A percentile compares a stretch with the other conserved stretches of the same genome.
Conservation (phyloP, 1,139 yeast species). For the Diutina catenulata region DNA sequence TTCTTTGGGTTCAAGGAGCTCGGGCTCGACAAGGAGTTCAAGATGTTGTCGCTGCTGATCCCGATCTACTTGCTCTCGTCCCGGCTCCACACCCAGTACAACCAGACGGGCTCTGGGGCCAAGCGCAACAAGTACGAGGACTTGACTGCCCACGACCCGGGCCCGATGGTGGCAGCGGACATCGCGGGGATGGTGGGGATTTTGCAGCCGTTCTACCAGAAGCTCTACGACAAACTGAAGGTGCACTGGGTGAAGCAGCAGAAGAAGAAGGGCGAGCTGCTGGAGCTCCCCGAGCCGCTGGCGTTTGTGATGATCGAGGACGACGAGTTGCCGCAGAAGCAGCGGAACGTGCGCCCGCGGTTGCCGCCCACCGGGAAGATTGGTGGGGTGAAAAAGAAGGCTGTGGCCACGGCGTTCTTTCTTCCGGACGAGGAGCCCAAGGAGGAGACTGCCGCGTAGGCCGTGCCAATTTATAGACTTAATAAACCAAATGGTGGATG, state of each 20-base stretch:
- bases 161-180: slow-evolving; percentile 38
- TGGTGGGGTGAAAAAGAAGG: slow-evolving; percentile 52
- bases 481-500: no score
- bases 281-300: slow-evolving; percentile 32
- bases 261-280: slow-evolving; percentile 41
- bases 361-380: slow-evolving; percentile 93
- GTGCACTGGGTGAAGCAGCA: slow-evolving; percentile 33
- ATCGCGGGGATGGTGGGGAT: slow-evolving; percentile 45
- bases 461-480: no score
- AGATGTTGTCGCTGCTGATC: slow-evolving; percentile 73
- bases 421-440: slow-evolving; percentile 8
- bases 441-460: no score
- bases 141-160: slow-evolving; percentile 39
- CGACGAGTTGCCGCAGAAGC: slow-evolving; percentile 72
- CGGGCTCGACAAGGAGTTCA: slow-evolving; percentile 88
- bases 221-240: slow-evolving; percentile 42
- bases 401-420: slow-evolving; percentile 38
- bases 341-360: slow-evolving; percentile 69
- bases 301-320: slow-evolving; percentile 51
- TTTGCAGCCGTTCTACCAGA: slow-evolving; percentile 45
- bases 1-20: slow-evolving; percentile 93
- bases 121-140: slow-evolving; percentile 52
- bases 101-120: slow-evolving; percentile 26
- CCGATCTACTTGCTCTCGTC: slow-evolving; percentile 86
- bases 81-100: slow-evolving; percentile 45